Conservation (phyloP, 2,329 filamentous ascomycete species). For the Ophiostoma ulmi region DNA sequence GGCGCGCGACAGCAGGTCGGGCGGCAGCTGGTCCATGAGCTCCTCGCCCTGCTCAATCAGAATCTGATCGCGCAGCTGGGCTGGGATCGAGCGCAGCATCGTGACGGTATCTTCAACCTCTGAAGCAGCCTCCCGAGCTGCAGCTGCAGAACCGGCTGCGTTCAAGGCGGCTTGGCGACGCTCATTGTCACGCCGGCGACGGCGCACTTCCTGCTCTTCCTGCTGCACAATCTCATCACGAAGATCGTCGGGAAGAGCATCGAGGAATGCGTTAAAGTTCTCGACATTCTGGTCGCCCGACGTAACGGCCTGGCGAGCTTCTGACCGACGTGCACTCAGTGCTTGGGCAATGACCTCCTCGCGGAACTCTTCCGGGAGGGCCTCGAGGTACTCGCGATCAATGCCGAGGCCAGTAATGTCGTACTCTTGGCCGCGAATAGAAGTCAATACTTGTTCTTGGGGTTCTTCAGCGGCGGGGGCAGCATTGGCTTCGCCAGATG, state of each 20-base stretch:
- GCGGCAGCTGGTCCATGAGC: conserved; percentile 74
- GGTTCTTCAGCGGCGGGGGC: neutral
- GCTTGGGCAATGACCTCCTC: conserved; percentile 95
- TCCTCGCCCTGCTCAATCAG: conserved; percentile 89
- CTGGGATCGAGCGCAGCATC: conserved; percentile 85
- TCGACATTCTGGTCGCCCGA: conserved; percentile 65
- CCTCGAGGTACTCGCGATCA: conserved; percentile 88
- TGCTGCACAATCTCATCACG: conserved; percentile 86
- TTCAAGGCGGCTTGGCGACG: conserved; percentile 52
- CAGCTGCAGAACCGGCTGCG: neutral
- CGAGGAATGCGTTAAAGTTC: conserved; percentile 88
- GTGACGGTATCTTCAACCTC: conserved; percentile 86
- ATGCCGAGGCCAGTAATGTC: conserved; percentile 95
- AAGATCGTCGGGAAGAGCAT: conserved; percentile 85
- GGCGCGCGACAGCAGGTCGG: conserved; percentile 80
- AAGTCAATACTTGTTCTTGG: conserved; percentile 64
- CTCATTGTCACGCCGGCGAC: conserved; percentile 76
- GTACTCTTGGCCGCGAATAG: conserved; percentile 76
- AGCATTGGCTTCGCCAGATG: neutral
- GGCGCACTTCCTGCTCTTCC: conserved; percentile 81
- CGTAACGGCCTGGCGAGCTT: conserved; percentile 62
- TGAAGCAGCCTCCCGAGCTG: conserved; percentile 41
- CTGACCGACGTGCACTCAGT: conserved; percentile 72
- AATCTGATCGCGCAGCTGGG: conserved; percentile 76
- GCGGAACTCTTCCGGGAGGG: conserved; percentile 92